Evolutionary conservation across 2,329 filamentous ascomycete genomes (phyloP), one percentile per base, ranked within the genome.

Genomic region (Paecilomyces variotii): DNA sequence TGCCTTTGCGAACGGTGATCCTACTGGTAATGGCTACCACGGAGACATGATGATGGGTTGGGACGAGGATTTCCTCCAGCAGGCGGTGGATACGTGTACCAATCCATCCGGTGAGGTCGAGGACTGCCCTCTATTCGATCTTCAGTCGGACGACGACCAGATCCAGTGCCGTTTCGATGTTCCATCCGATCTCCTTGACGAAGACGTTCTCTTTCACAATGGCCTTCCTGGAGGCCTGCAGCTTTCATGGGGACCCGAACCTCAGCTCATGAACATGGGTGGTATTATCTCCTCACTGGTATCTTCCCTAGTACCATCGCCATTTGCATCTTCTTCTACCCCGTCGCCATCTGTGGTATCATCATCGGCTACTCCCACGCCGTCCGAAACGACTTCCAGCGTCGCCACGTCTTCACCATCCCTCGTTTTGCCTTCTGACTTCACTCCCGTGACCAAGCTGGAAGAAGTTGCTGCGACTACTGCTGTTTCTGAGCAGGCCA

Each of bases 11-110:
- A 91, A 91, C 65, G 90, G 90, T 61, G 91, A 97, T 67, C 80
- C 84, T 27, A 87, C 87, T 65, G 88, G 90, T 54, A 89, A 80
- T 64, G 87, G 89, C 35, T 90, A 90, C 71, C 78, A 94, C 69
- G 90, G 81, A 54, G 90, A 95, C 69, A 92, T 93, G 74, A 86
- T 91, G 67, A 86, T 82, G 69, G 90, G 89, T 28, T 95, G 90
- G 90, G 82, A 91, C 1, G 68, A 76, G 7, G 76, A 79, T 2
- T 85, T 90, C 73, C 81, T 94, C 35, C 85, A 91, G 72, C 56
- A 81, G 4, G 90, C 90, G n/a, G 79, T 92, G 61, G 73, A 91
- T 53, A 82, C 79, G 6, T 96, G 92, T 82, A 93, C 87, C 56
- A 88, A 85, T 73, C 69, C 68, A 0, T 86, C 84, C 9, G 92